Evolutionary conservation across 2,329 filamentous ascomycete genomes (phyloP).

Genomic region (Colletotrichum destructivum): DNA sequence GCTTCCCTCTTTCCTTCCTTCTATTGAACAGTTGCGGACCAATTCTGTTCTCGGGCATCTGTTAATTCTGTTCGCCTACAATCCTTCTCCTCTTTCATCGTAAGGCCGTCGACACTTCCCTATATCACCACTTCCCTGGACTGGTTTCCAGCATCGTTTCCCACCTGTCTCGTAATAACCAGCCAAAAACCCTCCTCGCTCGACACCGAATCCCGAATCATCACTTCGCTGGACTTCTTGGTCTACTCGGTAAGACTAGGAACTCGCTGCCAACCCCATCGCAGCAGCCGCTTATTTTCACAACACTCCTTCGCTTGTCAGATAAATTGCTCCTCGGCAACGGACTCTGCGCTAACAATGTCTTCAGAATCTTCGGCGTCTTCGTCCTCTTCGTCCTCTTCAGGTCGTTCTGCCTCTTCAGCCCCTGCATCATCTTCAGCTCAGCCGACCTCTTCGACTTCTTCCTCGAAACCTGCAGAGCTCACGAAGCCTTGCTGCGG

Average conservation of each 20-base stretch:
- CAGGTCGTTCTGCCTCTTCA: not conserved
- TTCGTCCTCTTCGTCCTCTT: not conserved
- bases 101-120: conserved; percentile 16
- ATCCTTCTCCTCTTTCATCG: conserved; percentile 19
- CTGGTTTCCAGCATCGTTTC: conserved; percentile 30
- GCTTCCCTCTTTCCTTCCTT: conserved; percentile 9
- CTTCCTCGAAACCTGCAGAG: not conserved
- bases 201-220: not conserved
- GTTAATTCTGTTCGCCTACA: conserved; percentile 39
- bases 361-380: not conserved
- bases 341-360: conserved; percentile 14
- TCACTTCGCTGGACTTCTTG: conserved; percentile 12
- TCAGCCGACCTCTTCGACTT: not conserved
- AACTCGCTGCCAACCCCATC: conserved; percentile 9
- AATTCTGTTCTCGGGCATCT: conserved; percentile 12
- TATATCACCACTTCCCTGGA: conserved; percentile 20
- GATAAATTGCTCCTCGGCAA: not conserved
- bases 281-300: not conserved
- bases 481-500: not conserved
- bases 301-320: not conserved
- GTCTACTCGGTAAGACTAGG: conserved; percentile 28
- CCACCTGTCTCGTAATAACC: conserved; percentile 27
- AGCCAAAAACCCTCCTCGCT: not conserved
- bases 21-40: conserved; percentile 24
- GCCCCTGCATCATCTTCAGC: not conserved